Conservation (phyloP, 805 yeast species). For the Candida namnaoensis region DNA sequence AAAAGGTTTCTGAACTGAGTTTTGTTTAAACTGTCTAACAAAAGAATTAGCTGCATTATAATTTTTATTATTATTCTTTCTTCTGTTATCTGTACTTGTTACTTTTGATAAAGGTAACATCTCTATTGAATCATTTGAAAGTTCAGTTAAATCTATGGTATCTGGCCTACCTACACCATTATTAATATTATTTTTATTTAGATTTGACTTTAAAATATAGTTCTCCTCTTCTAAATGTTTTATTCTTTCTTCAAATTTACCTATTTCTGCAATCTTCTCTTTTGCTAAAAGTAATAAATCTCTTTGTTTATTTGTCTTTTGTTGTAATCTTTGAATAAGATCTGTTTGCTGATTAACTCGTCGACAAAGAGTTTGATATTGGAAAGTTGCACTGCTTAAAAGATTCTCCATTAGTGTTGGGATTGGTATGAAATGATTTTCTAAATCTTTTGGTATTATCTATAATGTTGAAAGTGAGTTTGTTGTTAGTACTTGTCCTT, state of each 20-base stretch:
- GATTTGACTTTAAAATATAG: background rate
- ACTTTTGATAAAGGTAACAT: constrained; percentile 1
- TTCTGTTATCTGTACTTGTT: background rate
- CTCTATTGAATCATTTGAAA: constrained; percentile 8
- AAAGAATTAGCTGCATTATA: constrained; percentile 8
- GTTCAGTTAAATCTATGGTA: constrained; percentile 13
- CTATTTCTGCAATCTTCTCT: constrained; percentile 12
- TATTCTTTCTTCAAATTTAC: background rate
- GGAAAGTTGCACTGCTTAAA: constrained; percentile 15
- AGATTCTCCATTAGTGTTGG: constrained; percentile 15
- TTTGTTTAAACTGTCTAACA: constrained; percentile 10
- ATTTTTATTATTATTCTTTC: too few species aligned
- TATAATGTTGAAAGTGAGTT: too few species aligned
- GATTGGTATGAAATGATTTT: constrained; percentile 9
- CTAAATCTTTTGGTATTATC: background rate
- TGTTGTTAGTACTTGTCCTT: too few species aligned
- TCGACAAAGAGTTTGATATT: constrained; percentile 12
- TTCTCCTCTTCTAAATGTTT: background rate
- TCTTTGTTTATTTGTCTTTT: constrained; percentile 14
- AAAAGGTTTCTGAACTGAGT: constrained; percentile 6
- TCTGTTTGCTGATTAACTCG: constrained; percentile 9
- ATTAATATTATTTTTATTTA: too few species aligned
- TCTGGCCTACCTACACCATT: constrained; percentile 2
- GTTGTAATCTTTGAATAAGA: constrained; percentile 6
- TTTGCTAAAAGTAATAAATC: constrained; percentile 13